Percentiles rank a stretch among this genome's conserved stretches.
These are phyloP conservation scores for Achlya hypogyna DNA, from an alignment of 352 stramenopile genomes.

Conservation along the genomic window DNA sequence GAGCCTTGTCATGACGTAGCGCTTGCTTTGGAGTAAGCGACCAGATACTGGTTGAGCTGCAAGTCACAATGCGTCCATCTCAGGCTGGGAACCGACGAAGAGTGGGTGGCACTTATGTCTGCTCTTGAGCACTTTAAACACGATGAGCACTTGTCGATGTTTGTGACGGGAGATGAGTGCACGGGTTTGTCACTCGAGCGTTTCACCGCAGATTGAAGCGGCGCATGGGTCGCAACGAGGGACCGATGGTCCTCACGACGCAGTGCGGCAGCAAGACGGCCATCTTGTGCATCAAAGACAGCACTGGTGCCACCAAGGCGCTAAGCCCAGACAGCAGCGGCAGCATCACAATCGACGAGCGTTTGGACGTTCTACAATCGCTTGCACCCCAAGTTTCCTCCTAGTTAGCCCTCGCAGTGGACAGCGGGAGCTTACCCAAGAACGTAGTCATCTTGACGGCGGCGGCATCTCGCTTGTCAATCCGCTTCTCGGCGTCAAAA, in stretches of 20 bases:
- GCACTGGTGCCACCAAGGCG: not conserved
- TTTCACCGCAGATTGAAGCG: too few species aligned
- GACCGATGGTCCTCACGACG: not conserved
- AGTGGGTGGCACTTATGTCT: too few species aligned
- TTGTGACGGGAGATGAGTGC: too few species aligned
- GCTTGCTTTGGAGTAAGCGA: too few species aligned
- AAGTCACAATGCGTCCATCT: too few species aligned
- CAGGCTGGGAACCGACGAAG: too few species aligned
- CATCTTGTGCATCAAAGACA: not conserved
- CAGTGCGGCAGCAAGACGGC: not conserved
- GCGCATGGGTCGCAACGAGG: too few species aligned
- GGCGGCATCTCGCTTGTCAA: not conserved
- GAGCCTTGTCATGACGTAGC: too few species aligned
- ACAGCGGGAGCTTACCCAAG: not conserved
- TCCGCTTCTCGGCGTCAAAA: not conserved
- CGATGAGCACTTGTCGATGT: too few species aligned
- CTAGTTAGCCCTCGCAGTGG: not conserved
- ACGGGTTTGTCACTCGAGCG: too few species aligned
- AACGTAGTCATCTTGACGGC: not conserved
- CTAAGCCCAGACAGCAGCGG: not conserved
- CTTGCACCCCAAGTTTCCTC: not conserved
- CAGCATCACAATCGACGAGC: not conserved
- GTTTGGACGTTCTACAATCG: not conserved
- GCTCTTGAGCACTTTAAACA: too few species aligned
- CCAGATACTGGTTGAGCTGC: too few species aligned